These are phyloP conservation scores for Fusarium buharicum DNA, from an alignment of 2,329 filamentous ascomycete species.

Conservation along the genomic window DNA sequence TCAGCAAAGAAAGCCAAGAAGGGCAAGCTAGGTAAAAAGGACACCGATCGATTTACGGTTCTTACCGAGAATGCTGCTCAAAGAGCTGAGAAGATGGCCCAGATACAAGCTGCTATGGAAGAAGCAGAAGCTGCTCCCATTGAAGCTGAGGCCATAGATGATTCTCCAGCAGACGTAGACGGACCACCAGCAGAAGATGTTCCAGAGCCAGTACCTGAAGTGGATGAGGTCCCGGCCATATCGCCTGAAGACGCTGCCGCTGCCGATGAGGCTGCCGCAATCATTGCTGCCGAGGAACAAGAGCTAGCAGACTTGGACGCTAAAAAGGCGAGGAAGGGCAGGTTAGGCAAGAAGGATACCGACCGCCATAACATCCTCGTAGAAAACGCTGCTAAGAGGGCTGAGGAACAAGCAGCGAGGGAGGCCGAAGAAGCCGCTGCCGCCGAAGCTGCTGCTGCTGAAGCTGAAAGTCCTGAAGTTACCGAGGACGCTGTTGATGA, in stretches of 20 bases:
- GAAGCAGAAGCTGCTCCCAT: constrained; percentile 22
- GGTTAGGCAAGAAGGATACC: constrained; percentile 57
- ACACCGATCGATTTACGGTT: constrained; percentile 36
- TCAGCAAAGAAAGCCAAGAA: constrained; percentile 35
- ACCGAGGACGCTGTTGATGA: constrained; percentile 22
- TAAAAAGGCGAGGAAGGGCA: constrained; percentile 63
- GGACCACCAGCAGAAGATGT: constrained; percentile 28
- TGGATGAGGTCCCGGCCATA: constrained; percentile 4
- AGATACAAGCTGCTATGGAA: constrained; percentile 21
- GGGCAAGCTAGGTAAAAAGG: constrained; percentile 40
- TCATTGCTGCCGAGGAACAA: constrained; percentile 48
- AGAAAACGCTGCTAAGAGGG: constrained; percentile 49
- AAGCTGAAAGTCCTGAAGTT: constrained; percentile 28
- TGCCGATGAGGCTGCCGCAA: constrained; percentile 29
- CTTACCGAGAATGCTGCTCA: constrained; percentile 34
- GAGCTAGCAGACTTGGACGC: constrained; percentile 56
- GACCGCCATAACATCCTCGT: constrained; percentile 55
- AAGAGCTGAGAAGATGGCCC: constrained; percentile 37
- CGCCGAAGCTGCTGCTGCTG: constrained; percentile 27
- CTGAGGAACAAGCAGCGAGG: constrained; percentile 46
- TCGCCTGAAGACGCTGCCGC: constrained; percentile 42
- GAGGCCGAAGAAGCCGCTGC: constrained; percentile 31
- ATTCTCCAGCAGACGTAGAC: constrained; percentile 7
- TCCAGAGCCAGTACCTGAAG: constrained; percentile 27
- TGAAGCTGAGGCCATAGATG: constrained; percentile 37